Conservation (phyloP, 345 rosid species). For the Eucalyptus melliodora region DNA sequence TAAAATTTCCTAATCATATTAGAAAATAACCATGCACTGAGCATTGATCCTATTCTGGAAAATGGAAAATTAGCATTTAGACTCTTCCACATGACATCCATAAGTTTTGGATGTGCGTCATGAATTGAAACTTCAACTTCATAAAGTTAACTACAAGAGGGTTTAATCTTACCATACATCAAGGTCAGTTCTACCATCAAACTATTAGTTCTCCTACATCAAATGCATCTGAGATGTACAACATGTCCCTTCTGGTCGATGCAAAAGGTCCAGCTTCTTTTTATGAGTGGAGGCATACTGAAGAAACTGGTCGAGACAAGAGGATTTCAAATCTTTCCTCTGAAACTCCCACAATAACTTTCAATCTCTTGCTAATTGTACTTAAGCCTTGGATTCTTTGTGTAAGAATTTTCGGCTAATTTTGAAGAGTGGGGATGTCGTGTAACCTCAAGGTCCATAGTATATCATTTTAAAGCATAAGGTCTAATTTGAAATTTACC, state of each 20-base stretch:
- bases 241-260: background rate
- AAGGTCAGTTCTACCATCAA: background rate
- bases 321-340: background rate
- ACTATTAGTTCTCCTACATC: background rate
- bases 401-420: background rate
- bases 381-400: background rate
- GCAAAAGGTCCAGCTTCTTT: background rate
- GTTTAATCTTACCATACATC: background rate
- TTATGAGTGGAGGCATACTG: background rate
- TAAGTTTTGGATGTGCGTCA: background rate
- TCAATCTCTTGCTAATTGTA: background rate
- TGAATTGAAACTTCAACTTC: background rate
- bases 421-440: background rate
- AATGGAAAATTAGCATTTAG: no score
- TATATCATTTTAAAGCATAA: background rate
- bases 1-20: background rate
- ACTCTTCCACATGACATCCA: background rate
- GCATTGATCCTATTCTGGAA: no score
- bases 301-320: background rate
- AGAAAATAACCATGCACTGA: no score
- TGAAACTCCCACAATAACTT: background rate
- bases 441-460: background rate
- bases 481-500: background rate
- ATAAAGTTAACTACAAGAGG: background rate
- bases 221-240: background rate